These are phyloP conservation scores for Talaromyces sp. DNA, from an alignment of 2,329 filamentous ascomycete genomes.

Conservation along the genomic window DNA sequence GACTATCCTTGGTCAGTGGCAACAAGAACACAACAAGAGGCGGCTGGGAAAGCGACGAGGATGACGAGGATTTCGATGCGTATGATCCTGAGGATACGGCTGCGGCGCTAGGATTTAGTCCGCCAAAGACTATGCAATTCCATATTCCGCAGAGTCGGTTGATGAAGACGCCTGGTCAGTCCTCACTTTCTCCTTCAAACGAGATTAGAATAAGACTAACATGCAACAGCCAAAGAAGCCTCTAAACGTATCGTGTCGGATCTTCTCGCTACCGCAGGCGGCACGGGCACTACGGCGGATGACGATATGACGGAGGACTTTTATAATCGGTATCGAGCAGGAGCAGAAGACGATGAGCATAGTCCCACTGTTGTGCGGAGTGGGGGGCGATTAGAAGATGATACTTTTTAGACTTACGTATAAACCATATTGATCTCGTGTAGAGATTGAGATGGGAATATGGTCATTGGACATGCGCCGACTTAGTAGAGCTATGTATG, in stretches of 20 bases:
- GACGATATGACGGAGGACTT: not conserved
- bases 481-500: not conserved
- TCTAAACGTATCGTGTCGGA: conserved; percentile 49
- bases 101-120: conserved; percentile 67
- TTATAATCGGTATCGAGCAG: conserved; percentile 24
- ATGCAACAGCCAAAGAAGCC: conserved; percentile 45
- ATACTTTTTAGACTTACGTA: conserved; percentile 39
- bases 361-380: conserved; percentile 47
- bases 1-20: conserved; percentile 18
- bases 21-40: conserved; percentile 33
- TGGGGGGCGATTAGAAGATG: conserved; percentile 42
- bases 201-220: not conserved
- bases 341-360: conserved; percentile 32
- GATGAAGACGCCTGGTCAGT: conserved; percentile 48
- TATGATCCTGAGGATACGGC: conserved; percentile 57
- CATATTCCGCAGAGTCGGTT: conserved; percentile 50
- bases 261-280: conserved; percentile 44
- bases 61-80: conserved; percentile 52
- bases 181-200: not conserved
- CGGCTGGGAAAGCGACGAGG: conserved; percentile 62
- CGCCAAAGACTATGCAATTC: conserved; percentile 69
- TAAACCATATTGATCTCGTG: not conserved
- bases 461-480: not conserved
- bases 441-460: not conserved
- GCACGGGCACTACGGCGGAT: conserved; percentile 29